Conservation (phyloP, 23 red algal species). For the Cyanidiococcus yangmingshanensis region DNA sequence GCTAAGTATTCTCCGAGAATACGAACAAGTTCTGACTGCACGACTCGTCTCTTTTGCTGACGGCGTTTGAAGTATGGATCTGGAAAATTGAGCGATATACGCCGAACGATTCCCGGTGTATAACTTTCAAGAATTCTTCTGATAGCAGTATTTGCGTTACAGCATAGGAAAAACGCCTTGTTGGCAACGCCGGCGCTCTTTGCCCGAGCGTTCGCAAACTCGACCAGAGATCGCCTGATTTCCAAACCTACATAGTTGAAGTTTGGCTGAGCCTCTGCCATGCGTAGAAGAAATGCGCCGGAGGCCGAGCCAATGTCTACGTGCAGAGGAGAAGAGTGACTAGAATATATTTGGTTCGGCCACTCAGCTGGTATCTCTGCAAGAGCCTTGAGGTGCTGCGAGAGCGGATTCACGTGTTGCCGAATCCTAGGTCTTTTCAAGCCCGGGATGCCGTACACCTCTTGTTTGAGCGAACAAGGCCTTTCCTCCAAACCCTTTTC, state of each 20-base stretch:
- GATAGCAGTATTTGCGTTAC: slow-evolving; percentile 64
- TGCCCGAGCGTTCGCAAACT: slow-evolving; percentile 42
- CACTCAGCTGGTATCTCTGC: slow-evolving; percentile 31
- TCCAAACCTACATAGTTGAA: slow-evolving; percentile 82
- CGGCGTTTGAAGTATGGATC: slow-evolving; percentile 95
- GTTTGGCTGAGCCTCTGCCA: slow-evolving; percentile 26
- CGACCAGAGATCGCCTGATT: slow-evolving; percentile 71
- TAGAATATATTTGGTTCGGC: slow-evolving; percentile 33
- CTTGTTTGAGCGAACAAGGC: neutral
- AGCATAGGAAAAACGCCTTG: slow-evolving; percentile 42
- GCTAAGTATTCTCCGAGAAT: slow-evolving; percentile 26
- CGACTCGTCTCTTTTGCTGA: slow-evolving; percentile 78
- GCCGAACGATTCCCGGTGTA: slow-evolving; percentile 15
- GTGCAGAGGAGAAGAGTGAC: slow-evolving; percentile 32
- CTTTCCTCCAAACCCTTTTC: neutral
- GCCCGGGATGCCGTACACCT: neutral
- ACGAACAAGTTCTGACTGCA: slow-evolving; percentile 45
- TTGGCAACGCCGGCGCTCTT: neutral
- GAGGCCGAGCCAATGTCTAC: slow-evolving; percentile 75
- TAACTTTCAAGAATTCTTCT: slow-evolving; percentile 25
- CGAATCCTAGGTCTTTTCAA: slow-evolving; percentile 31
- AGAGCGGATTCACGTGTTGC: slow-evolving; percentile 91
- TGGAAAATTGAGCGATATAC: slow-evolving; percentile 63
- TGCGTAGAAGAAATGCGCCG: slow-evolving; percentile 47
- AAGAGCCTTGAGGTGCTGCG: slow-evolving; percentile 36